These are phyloP conservation scores for Pichia sp. DNA, from an alignment of 1,139 yeast genomes.

Conservation along the genomic window DNA sequence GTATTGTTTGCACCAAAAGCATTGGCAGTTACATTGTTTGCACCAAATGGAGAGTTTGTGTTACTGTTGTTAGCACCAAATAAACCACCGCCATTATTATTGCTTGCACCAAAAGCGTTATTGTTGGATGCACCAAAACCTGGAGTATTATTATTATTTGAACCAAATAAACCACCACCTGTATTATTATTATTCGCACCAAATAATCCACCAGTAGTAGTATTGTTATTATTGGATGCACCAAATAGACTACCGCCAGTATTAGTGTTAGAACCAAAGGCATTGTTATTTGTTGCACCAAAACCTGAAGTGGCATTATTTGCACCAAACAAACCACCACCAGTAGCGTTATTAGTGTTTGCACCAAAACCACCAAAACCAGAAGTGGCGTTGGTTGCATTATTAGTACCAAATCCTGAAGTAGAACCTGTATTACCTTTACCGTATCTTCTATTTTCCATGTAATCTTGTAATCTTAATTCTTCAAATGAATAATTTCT, in stretches of 20 bases:
- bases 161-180: slow-evolving; percentile 25
- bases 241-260: slow-evolving; percentile 39
- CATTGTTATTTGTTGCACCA: slow-evolving; percentile 26
- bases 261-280: slow-evolving; percentile 26
- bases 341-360: slow-evolving; percentile 11
- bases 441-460: slow-evolving; percentile 63
- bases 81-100: neutral
- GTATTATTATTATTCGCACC: slow-evolving; percentile 16
- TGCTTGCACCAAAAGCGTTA: slow-evolving; percentile 12
- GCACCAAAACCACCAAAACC: slow-evolving; percentile 14
- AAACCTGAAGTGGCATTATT: slow-evolving; percentile 14
- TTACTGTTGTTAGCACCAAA: slow-evolving; percentile 19
- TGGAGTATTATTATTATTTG: slow-evolving; percentile 19
- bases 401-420: slow-evolving; percentile 20
- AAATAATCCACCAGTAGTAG: neutral
- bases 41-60: slow-evolving; percentile 24
- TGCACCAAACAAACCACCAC: slow-evolving; percentile 10
- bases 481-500: slow-evolving; percentile 78
- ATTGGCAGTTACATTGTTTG: slow-evolving; percentile 17
- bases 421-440: slow-evolving; percentile 22
- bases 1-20: slow-evolving; percentile 21
- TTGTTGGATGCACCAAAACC: slow-evolving; percentile 17
- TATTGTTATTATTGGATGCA: slow-evolving; percentile 33
- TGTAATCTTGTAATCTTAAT: slow-evolving; percentile 81
- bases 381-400: neutral